Evolutionary conservation across 2,329 filamentous ascomycete genomes (phyloP), one percentile per base, ranked within the genome.

Genomic region (Trichoderma polysporum): DNA sequence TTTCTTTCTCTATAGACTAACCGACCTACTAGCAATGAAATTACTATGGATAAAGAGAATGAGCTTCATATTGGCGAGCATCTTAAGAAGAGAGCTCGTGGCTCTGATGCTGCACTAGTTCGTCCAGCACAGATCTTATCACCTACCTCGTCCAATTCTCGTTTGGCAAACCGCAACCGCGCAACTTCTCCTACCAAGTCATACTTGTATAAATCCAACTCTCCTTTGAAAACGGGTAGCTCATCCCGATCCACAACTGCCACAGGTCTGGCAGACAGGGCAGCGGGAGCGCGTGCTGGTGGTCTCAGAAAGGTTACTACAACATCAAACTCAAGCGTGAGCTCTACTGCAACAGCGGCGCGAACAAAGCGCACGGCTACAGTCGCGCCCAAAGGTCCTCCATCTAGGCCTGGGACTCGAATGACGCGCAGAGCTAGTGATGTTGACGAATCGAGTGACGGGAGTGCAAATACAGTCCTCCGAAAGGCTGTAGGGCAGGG

Each of bases 91-190:
- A 83, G 79, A 73, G 78, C 81, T 17, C 85, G 83, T 52, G 82
- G 79, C 22, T 80, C 79, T 67, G 82, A 79, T 29, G 69, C 77
- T 69, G 72, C 79, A 71, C 68, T 68, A 56, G 73, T 78, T 47
- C 75, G 75, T 70, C 77, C 86, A 69, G 79, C 84, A 58, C 84
- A 90, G 76, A 85, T 96, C 41, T 83, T 97, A 2, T 97, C 93
- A 1, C 93, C 93, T 2, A 90, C 91, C 61, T 94, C 92, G 0
- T 90, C 90, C 67, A 97, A 97, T 75, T 91, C 91, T 6, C 88
- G 91, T 60, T 84, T 91, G 17, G 81, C 71, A 67, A 76, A 77
- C 22, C 85, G 87, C 57, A 80, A 77, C 70, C 77, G 81, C 9
- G 79, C 81, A 2, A 74, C 75, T 5, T 86, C 87, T n/a, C 84